Percentiles rank a stretch among this genome's conserved stretches.
Conservation (phyloP, 2,329 filamentous ascomycete genomes). For the Penicillium sp. region DNA sequence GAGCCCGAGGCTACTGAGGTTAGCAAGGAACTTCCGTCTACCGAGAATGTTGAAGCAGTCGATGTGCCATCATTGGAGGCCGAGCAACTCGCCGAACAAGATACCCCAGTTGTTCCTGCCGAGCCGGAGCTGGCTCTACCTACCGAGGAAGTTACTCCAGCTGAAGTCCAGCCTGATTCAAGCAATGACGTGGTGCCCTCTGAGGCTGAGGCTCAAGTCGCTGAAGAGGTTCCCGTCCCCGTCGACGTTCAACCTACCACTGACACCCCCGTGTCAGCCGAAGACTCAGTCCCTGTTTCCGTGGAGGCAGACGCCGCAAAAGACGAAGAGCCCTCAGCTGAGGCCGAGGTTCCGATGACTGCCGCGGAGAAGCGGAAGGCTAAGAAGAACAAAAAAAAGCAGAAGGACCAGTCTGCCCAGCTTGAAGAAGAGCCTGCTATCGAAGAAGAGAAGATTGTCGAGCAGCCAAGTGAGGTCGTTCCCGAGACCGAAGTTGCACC, state of each 20-base stretch:
- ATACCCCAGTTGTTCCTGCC: not conserved
- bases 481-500: not conserved
- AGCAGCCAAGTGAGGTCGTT: not conserved
- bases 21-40: not conserved
- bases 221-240: not conserved
- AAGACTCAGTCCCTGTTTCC: not conserved
- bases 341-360: slow-evolving; percentile 15
- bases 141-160: not conserved
- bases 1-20: not conserved
- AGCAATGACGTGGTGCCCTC: not conserved
- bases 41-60: not conserved
- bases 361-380: slow-evolving; percentile 38
- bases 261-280: not conserved
- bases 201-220: slow-evolving; percentile 3
- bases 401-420: slow-evolving; percentile 20
- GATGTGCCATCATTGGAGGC: not conserved
- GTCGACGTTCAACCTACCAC: not conserved
- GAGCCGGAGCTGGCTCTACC: not conserved
- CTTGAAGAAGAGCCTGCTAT: slow-evolving; percentile 11
- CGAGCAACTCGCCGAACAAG: not conserved
- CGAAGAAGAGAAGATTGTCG: not conserved
- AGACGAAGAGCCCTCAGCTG: slow-evolving; percentile 1
- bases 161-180: not conserved
- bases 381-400: slow-evolving; percentile 43
- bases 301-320: slow-evolving; percentile 1